Conservation (phyloP, 2,329 filamentous ascomycete species). For the Atkinsonella hypoxylon region DNA sequence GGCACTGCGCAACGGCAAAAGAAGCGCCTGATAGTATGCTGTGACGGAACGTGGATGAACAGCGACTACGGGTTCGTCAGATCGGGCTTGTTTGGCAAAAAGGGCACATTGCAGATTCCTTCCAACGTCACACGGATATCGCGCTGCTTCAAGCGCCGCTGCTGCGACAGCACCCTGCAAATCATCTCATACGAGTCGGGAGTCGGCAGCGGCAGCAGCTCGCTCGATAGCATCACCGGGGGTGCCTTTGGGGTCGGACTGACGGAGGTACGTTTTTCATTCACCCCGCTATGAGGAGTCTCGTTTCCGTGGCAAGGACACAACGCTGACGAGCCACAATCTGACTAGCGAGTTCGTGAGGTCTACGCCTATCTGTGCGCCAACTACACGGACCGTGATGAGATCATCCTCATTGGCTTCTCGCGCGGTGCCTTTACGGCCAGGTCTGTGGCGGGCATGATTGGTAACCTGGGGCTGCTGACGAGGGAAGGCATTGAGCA, state of each 20-base stretch:
- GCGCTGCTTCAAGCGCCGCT: slow-evolving; percentile 40
- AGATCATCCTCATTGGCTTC: slow-evolving; percentile 45
- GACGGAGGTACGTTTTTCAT: slow-evolving; percentile 28
- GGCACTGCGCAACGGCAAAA: slow-evolving; percentile 1
- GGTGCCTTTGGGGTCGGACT: slow-evolving; percentile 45
- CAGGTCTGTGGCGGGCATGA: slow-evolving; percentile 42
- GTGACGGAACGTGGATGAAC: slow-evolving; percentile 44
- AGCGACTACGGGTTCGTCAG: slow-evolving; percentile 36
- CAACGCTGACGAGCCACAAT: not conserved
- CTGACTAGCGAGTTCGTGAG: slow-evolving; percentile 39
- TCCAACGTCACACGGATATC: slow-evolving; percentile 51
- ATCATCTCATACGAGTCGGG: slow-evolving; percentile 51
- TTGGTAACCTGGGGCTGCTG: slow-evolving; percentile 37
- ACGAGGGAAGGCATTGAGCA: slow-evolving; percentile 40
- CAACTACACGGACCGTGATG: slow-evolving; percentile 47
- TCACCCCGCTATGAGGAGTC: too few species aligned
- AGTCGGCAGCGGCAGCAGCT: slow-evolving; percentile 40
- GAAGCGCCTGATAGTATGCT: slow-evolving; percentile 40
- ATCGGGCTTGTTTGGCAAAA: slow-evolving; percentile 22
- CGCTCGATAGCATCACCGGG: slow-evolving; percentile 38
- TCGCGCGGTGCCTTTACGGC: slow-evolving; percentile 47
- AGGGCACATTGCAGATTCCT: slow-evolving; percentile 34
- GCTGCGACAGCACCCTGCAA: slow-evolving; percentile 40
- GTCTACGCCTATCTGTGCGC: slow-evolving; percentile 50
- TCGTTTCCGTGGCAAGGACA: too few species aligned